Evolutionary conservation across 768 basidiomycete species (phyloP), one percentile per base, ranked within the genome.

Genomic region (Pleurotus salmoneostramineus): DNA sequence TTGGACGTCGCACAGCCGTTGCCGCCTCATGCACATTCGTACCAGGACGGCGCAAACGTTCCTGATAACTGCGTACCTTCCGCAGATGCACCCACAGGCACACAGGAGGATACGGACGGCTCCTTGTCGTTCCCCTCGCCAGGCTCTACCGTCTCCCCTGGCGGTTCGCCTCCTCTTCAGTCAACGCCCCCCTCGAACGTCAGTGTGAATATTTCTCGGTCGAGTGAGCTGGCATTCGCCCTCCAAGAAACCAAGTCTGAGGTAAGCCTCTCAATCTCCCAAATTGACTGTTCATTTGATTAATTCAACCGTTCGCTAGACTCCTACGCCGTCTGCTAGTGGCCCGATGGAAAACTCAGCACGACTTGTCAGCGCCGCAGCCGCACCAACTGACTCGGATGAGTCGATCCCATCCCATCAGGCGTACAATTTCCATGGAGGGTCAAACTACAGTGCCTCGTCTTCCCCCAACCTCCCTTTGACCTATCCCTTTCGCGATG

Each of bases 141-240:
- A 12, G 64, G 75, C 1, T 78, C 78, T 17, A 79, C 78, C 3
- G 67, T 77, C 21, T 77, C 78, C 0, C 74, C 79, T 5, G 68
- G 69, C 21, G 69, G 68, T 10, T 70, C 76, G 34, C 62, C 63
- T 31, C 50, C 55, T 44, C n/a, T n/a, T n/a, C 65, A 66, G n/a
- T 62, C 61, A 21, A 56, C 61, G 15, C 27, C 63, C 14, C 31
- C 57, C 6, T 52, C 58, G 1, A 43, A 61, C 14, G 50, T 61
- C n/a, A 52, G 43, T n/a, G 58, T 72, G 14, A 65, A 65, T 11
- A 71, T 74, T 49, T 73, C 72, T 31, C 63, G 65, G 43, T 69
- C 72, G 31, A 75, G 73, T 62, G 73, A 73, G 56, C 64, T 75
- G 47, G 65, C 66, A 7, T 72, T 66, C 63, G 73, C 73, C n/a